These are phyloP conservation scores for Trichosporon faecale DNA, from an alignment of 1,284 basidiomycete species.

Conservation along the genomic window DNA sequence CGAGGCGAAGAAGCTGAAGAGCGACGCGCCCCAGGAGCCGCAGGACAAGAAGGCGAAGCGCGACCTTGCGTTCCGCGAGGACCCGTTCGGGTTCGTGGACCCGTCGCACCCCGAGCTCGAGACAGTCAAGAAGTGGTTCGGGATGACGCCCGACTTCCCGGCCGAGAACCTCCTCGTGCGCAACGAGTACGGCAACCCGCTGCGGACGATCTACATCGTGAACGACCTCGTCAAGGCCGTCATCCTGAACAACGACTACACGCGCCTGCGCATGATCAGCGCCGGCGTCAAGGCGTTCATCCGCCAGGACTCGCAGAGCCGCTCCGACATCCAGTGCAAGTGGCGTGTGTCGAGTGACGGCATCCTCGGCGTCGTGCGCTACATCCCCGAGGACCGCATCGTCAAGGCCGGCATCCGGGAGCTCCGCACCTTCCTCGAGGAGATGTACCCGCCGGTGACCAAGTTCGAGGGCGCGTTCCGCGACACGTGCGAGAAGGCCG, in stretches of 20 bases:
- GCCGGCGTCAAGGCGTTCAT: conserved; percentile 78
- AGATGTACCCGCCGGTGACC: conserved; percentile 71
- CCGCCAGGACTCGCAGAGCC: conserved; percentile 56
- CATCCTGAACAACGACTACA: conserved; percentile 77
- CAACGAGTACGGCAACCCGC: conserved; percentile 71
- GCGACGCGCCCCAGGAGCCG: conserved; percentile 13
- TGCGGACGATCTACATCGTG: conserved; percentile 83
- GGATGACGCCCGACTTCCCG: conserved; percentile 65
- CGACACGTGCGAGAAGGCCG: conserved; percentile 29
- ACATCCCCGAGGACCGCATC: conserved; percentile 65
- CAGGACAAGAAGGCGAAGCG: conserved; percentile 41
- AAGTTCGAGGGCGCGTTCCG: conserved; percentile 63
- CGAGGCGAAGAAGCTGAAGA: conserved; percentile 8
- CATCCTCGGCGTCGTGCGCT: conserved; percentile 74
- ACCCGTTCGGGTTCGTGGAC: conserved; percentile 78
- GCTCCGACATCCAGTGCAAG: conserved; percentile 55
- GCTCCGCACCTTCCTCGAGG: conserved; percentile 65
- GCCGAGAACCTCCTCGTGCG: conserved; percentile 72
- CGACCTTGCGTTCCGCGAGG: conserved; percentile 71
- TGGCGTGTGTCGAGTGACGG: conserved; percentile 78
- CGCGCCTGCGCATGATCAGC: conserved; percentile 78
- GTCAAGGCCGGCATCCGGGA: conserved; percentile 61
- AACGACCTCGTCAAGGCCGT: conserved; percentile 79
- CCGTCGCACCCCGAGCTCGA: conserved; percentile 67
- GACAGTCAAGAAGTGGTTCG: conserved; percentile 65